phyloP scores from a whole-genome alignment of 129 eudicot species.

The Apium graveolens region DNA sequence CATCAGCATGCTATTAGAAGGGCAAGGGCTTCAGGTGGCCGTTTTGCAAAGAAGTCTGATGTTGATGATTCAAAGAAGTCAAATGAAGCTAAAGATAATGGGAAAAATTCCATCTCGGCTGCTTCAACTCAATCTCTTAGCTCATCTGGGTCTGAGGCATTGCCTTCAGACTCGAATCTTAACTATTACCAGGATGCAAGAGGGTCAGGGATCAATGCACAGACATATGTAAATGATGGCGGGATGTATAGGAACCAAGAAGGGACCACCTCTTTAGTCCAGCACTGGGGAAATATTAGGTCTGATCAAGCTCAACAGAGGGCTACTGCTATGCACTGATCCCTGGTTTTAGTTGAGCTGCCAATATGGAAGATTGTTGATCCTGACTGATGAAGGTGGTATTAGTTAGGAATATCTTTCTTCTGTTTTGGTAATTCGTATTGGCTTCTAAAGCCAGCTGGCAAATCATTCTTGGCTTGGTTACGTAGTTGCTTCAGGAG shows the following conservation, averaged over 20 bases:
- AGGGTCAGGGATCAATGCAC: conserved; percentile 20
- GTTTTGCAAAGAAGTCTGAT: conserved; percentile 72
- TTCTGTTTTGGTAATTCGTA: conserved; percentile 2
- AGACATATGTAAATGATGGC: conserved; percentile 20
- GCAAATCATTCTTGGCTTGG: conserved; percentile 94
- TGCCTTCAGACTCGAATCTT: conserved; percentile 23
- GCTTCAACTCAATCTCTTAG: conserved; percentile 26
- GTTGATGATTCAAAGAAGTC: conserved; percentile 25
- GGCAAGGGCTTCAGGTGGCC: conserved; percentile 72
- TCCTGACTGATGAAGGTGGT: not conserved
- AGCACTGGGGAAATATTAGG: conserved; percentile 39
- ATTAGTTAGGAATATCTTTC: not conserved
- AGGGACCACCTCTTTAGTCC: conserved; percentile 31
- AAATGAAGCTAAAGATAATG: conserved; percentile 17
- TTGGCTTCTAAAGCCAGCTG: conserved; percentile 31
- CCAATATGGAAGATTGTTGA: conserved; percentile 1
- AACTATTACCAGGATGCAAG: conserved; percentile 26
- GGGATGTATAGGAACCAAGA: conserved; percentile 29
- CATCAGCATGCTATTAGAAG: conserved; percentile 91
- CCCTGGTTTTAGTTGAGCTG: conserved; percentile 6
- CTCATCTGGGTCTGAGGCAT: conserved; percentile 44
- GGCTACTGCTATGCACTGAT: conserved; percentile 58
- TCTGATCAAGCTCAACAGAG: conserved; percentile 37
- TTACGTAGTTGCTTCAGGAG: conserved; percentile 10
- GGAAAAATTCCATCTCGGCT: conserved; percentile 12